These are phyloP conservation scores for Amanita pallidorosea DNA, from an alignment of 768 basidiomycete genomes.

Conservation along the genomic window DNA sequence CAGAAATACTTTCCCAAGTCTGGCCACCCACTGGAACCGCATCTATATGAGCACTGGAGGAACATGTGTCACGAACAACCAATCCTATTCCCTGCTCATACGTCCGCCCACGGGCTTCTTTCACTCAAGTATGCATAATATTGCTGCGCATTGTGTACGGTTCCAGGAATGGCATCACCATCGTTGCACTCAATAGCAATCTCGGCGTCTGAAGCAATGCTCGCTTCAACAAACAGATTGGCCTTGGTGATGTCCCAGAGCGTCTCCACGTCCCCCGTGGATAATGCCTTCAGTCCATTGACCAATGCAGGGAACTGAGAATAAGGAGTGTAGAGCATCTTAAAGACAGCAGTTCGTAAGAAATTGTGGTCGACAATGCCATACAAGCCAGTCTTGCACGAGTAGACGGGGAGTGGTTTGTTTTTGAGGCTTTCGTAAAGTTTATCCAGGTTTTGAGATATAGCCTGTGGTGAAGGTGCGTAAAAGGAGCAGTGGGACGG, in stretches of 20 bases:
- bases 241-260: constrained; percentile 13
- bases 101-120: constrained; percentile 19
- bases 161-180: constrained; percentile 18
- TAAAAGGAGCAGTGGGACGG: constrained; percentile 26
- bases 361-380: constrained; percentile 26
- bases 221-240: neutral
- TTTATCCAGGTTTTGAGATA: constrained; percentile 22
- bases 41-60: too few species aligned
- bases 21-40: neutral
- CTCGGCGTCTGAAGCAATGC: neutral
- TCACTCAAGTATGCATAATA: constrained; percentile 16
- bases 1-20: neutral
- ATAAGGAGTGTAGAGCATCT: constrained; percentile 24
- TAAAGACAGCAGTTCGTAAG: constrained; percentile 20
- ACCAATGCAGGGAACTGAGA: constrained; percentile 22
- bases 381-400: constrained; percentile 12
- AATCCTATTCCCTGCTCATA: constrained; percentile 18
- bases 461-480: constrained; percentile 21
- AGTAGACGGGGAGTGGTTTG: constrained; percentile 23
- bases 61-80: constrained; percentile 24
- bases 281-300: constrained; percentile 22
- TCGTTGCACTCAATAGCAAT: constrained; percentile 24
- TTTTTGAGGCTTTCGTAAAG: constrained; percentile 15
- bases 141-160: constrained; percentile 17
- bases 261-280: constrained; percentile 17